Base-by-base conservation (phyloP, 768 basidiomycete genomes). In the Leccinum barrowsii region DNA sequence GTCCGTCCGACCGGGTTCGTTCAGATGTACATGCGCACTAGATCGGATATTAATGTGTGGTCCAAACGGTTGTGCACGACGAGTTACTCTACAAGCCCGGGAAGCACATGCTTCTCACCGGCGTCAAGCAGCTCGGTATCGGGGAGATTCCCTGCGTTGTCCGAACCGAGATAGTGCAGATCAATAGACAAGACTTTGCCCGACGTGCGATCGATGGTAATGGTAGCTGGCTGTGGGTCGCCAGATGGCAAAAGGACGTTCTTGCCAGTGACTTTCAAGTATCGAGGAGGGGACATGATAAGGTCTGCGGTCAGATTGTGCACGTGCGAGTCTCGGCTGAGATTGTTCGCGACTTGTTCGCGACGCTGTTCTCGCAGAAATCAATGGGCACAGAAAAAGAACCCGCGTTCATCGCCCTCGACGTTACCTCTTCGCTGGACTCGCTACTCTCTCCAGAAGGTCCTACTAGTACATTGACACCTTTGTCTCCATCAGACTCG, bases 21-120 rank as follows among this genome's bases (percentile, higher is more conserved):
- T 96, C 55, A 96, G 82, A 73, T 97, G 94, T 24, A 96, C 94
- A 67, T 97, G 92, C 8, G 90, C 82, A 72, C 92, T 94, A 68
- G 26, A 21, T 37, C 48, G 26, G 32, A 17, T 13, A 40, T 54
- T 7, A 49, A 34, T 50, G 30, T 28, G 40, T 52, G 48, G 28
- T 24, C 44, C 2, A 40, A 22, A 56, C n/a, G 48, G 22, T 28
- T 7, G 44, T 57, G 48, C 26, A 24, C 17, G 1, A 19, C n/a
- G 49, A 54, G 59, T 53, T 65, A 90, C 91, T 94, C 92, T 46
- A 94, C 85, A 34, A 93, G 79, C 22, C 92, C 92, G 7, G 92
- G 92, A 15, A 94, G 76, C 32, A 94, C 74, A 42, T 80, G 67
- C 57, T 82, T 78, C 46, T 84, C 73, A 19, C 81, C 85, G 17